A percentile compares a stretch with the other conserved stretches of the same genome.
These are phyloP conservation scores for Geranium incanum DNA, from an alignment of 441 rosid genomes.

Conservation along the genomic window DNA sequence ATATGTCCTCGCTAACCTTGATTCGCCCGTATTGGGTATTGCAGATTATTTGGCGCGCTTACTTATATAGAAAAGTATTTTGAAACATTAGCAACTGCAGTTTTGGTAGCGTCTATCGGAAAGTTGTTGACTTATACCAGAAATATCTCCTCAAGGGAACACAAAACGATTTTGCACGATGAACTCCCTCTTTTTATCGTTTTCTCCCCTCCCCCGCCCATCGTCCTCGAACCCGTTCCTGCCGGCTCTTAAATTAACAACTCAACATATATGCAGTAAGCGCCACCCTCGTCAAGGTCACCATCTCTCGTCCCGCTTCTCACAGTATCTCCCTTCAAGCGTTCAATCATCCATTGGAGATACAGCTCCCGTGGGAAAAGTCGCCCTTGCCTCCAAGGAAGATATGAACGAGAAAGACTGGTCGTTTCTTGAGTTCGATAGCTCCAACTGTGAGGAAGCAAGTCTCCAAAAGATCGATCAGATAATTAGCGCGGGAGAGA, in stretches of 20 bases:
- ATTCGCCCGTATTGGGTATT: background rate
- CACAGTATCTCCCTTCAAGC: constrained; percentile 18
- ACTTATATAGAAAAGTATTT: background rate
- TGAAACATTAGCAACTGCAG: background rate
- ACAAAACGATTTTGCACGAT: constrained; percentile 20
- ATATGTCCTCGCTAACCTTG: background rate
- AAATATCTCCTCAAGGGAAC: constrained; percentile 10
- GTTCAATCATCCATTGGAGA: constrained; percentile 21
- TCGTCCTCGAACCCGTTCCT: constrained; percentile 21
- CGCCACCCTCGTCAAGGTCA: constrained; percentile 13
- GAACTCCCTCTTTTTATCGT: constrained; percentile 33
- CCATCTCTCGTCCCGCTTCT: constrained; percentile 17
- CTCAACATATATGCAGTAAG: constrained; percentile 17
- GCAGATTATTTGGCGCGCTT: background rate
- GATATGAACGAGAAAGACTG: constrained; percentile 78
- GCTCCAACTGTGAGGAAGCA: constrained; percentile 26
- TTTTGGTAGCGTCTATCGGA: background rate
- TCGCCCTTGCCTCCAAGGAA: constrained; percentile 38
- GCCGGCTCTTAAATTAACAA: constrained; percentile 22
- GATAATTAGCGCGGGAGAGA: constrained; percentile 57
- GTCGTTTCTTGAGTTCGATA: constrained; percentile 77
- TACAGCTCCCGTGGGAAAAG: constrained; percentile 41
- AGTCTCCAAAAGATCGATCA: constrained; percentile 35
- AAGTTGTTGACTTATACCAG: constrained; percentile 3
- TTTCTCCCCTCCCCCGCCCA: constrained; percentile 25